Base-by-base conservation (phyloP, 2,329 filamentous ascomycete genomes). In the Lachnellula cervina region DNA sequence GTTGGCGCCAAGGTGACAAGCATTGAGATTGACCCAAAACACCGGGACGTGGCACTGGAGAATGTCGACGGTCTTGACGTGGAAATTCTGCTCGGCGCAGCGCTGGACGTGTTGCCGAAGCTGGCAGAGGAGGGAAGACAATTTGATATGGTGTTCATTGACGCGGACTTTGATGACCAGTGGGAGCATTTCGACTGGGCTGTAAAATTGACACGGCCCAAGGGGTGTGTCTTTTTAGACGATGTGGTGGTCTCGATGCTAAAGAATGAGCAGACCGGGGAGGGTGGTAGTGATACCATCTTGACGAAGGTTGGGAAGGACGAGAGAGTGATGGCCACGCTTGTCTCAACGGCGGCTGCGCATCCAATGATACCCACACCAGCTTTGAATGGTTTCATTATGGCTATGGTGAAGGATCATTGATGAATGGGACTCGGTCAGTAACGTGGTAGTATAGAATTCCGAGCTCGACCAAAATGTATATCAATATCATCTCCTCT, bases 131-230 rank as follows among this genome's bases (percentile, higher is more conserved):
- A 80, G 56, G 72, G 74, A 1, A 68, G 68, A 9, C 68, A 68
- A 44, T 80, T 79, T 55, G 77, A 77, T 52, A 71, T 82, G 57
- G 73, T 77, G 1, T 81, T 81, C 56, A 76, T 82, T 38, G 78
- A 82, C 62, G 79, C 79, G 8, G 76, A 77, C 48, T 79, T 77
- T 68, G 69, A 69, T 45, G 76, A 77, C 58, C 77, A 79, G 52
- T 76, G 71, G 69, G 70, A 72, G 28, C 79, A 80, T 58, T 78
- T 80, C 44, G 70, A 80, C 53, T 68, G 68, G 60, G 74, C 74
- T 2, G 64, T 76, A 17, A 70, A 70, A 34, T 68, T 79, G 64
- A 71, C 68, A 0, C 68, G 71, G n/a, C 59, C 63, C 0, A 71
- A 73, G 0, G 74, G 74, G 0, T 70, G 67, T 9, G 70, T 82